Evolutionary conservation across 2,329 filamentous ascomycete species (phyloP).

Genomic region (Metarhizium brunneum): DNA sequence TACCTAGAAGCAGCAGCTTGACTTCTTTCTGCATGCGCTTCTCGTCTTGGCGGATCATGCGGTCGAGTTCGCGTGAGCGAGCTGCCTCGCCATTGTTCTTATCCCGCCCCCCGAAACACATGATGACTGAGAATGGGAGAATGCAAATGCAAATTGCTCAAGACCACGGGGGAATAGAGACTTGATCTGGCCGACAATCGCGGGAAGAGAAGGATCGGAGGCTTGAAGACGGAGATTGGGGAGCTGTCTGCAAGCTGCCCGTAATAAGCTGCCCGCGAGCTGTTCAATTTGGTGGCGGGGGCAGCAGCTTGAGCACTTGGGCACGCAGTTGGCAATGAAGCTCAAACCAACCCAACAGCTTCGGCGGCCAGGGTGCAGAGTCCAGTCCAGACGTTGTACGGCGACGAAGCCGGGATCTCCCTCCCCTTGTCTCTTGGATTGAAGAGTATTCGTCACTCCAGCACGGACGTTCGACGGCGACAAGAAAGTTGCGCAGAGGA

Average conservation of each 20-base stretch:
- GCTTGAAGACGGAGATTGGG: neutral
- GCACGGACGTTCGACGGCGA: neutral
- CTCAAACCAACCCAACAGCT: neutral
- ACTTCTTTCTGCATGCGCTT: constrained; percentile 80
- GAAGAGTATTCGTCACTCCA: neutral
- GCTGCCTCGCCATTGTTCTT: constrained; percentile 35
- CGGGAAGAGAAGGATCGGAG: neutral
- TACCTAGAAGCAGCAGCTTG: constrained; percentile 87
- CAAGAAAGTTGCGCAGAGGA: neutral
- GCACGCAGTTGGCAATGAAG: too few species aligned
- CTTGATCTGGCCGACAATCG: neutral
- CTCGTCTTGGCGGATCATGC: constrained; percentile 75
- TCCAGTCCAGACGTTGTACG: neutral
- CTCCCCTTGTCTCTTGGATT: neutral
- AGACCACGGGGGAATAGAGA: neutral
- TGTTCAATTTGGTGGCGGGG: neutral
- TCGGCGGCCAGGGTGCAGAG: neutral
- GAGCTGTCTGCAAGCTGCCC: neutral
- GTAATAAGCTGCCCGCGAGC: too few species aligned
- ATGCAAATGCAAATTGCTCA: neutral
- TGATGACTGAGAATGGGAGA: constrained; percentile 21
- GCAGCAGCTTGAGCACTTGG: neutral
- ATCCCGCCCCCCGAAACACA: constrained; percentile 56
- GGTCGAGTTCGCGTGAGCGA: constrained; percentile 73
- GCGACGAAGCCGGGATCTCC: neutral